Conservation (phyloP, 2,329 filamentous ascomycete genomes). For the Rachicladosporium sp. region DNA sequence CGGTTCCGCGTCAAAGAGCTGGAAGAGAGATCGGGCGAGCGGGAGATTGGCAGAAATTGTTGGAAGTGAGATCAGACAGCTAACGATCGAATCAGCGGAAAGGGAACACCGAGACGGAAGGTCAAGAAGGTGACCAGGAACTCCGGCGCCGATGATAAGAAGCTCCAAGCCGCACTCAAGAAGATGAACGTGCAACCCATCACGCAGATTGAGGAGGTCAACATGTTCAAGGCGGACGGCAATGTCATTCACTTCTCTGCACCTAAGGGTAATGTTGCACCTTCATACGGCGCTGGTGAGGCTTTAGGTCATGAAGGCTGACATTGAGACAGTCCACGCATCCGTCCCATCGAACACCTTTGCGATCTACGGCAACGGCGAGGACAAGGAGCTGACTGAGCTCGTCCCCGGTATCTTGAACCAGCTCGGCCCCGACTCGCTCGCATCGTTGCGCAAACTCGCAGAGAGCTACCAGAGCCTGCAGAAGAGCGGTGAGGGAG, state of each 20-base stretch:
- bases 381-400: constrained; percentile 99
- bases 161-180: constrained; percentile 93
- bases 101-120: constrained; percentile 95
- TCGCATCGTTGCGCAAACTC: constrained; percentile 93
- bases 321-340: constrained; percentile 96
- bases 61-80: too few relatives aligned
- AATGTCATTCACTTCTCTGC: constrained; percentile 99
- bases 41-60: not conserved
- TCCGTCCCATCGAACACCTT: constrained; percentile 98
- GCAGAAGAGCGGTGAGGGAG: constrained; percentile 81
- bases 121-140: constrained; percentile 95
- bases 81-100: constrained; percentile 51
- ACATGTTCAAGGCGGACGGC: constrained; percentile 99
- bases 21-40: constrained; percentile 1
- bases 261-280: constrained; percentile 97
- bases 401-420: constrained; percentile 98
- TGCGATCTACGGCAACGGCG: constrained; percentile 95
- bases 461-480: constrained; percentile 99
- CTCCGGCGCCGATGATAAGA: constrained; percentile 96
- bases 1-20: not conserved
- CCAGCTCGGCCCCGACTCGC: constrained; percentile 96
- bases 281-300: too few relatives aligned
- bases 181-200: constrained; percentile 99
- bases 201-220: constrained; percentile 98
- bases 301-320: too few relatives aligned